phyloP scores from a whole-genome alignment of 441 rosid genomes.

The Gossypium lobatum region DNA sequence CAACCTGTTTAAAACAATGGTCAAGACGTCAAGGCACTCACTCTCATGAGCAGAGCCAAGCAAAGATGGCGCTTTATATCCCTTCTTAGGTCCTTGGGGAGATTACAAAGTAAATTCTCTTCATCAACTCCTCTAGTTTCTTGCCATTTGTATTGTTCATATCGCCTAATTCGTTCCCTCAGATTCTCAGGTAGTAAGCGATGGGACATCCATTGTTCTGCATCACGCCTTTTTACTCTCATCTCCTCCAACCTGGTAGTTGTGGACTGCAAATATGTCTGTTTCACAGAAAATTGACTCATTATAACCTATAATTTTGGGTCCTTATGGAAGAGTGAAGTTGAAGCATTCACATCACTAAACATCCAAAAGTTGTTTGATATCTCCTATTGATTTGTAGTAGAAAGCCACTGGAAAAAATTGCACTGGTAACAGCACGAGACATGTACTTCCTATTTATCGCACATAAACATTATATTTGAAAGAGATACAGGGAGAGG shows the following conservation, averaged over 20 bases:
- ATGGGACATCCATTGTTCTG: slow-evolving; percentile 76
- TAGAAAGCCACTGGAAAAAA: neutral
- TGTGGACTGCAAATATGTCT: slow-evolving; percentile 71
- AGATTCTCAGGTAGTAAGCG: slow-evolving; percentile 52
- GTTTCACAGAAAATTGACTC: slow-evolving; percentile 10
- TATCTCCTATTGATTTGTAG: neutral
- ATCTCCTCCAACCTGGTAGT: slow-evolving; percentile 67
- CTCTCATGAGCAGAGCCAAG: slow-evolving; percentile 61
- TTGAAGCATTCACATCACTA: neutral
- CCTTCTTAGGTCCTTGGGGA: slow-evolving; percentile 70
- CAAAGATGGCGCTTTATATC: slow-evolving; percentile 81
- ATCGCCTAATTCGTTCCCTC: slow-evolving; percentile 48
- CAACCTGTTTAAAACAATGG: neutral
- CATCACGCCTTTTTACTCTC: slow-evolving; percentile 60
- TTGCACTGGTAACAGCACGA: neutral
- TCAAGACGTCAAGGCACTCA: slow-evolving; percentile 21
- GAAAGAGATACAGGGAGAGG: neutral
- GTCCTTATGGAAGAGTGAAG: neutral
- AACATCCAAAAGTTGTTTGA: neutral
- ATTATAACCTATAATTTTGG: neutral
- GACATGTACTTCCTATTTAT: neutral
- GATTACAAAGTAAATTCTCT: slow-evolving; percentile 53
- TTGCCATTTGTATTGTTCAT: slow-evolving; percentile 69
- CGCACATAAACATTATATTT: neutral
- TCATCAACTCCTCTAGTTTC: slow-evolving; percentile 69